Base-by-base conservation (phyloP, 352 stramenopile genomes). In the Pythium utonaiense region DNA sequence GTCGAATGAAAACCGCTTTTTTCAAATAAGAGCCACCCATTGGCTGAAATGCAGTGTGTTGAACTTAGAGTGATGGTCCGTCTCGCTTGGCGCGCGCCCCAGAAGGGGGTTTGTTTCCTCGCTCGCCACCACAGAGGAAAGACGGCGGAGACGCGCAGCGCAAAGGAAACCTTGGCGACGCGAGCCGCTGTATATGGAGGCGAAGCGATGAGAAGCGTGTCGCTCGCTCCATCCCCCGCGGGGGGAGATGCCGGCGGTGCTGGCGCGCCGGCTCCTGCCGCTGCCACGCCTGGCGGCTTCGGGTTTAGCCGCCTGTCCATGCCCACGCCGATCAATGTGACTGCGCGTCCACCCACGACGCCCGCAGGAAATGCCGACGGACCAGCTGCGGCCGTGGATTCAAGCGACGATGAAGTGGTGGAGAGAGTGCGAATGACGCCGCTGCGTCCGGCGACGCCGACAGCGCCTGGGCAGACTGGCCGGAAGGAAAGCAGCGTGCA, bases 401-500 rank as follows among this genome's bases (percentile, higher is more conserved):
- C 21, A 12, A 17, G 3, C 0, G 41, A 34, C 21, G 42, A 24
- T 16, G 50, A 25, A 28, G 22, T 28, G 50, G 19, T 24, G 34
- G 28, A 41, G 47, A 51, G 17, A 33, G 6, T 24, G 54, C 12
- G 7, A 36, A 53, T 31, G 41, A 7, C 33, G 14, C 34, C 44
- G 21, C 12, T 19, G 19, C 57, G 25, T 27, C 53, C 45, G 25
- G 1, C 6, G n/a, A 25, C 52, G n/a, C 38, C 59, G 55, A 65
- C 40, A 16, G 19, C n/a, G 40, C 40, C n/a, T 2, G 40, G 40
- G 8, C 17, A 14, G 6, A 19, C n/a, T 3, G 40, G 40, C 5
- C 40, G 77, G 51, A 87, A 83, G 53, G 80, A 91, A 53, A 71
- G 72, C 34, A 92, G 84, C 31, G 82, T 93, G 24, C 77, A 73